Base-by-base conservation (phyloP, 1,284 basidiomycete species). In the Hemileia vastatrix region DNA sequence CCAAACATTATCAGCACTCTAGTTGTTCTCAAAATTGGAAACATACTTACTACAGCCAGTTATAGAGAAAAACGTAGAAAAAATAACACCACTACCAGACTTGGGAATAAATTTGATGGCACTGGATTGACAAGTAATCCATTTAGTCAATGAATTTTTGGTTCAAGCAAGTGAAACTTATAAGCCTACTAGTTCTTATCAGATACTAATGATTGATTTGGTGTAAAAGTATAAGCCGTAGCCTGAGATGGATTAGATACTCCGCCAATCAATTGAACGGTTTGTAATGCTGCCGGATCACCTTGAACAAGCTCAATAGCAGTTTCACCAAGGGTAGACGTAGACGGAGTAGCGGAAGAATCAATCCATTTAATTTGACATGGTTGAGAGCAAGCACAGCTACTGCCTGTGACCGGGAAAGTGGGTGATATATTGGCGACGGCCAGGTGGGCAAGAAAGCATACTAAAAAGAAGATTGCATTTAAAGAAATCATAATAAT, bases 301-400 rank as follows among this genome's bases (percentile, higher is more conserved):
- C 57, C 57, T 31, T 24, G 19, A 13, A 60, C 57, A 21, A 60
- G 43, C 36, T 60, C 57, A 44, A 60, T 53, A 23, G 57, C 24
- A 15, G 57, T 60, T 27, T 60, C 57, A 5, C 57, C 57, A 48
- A 60, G 36, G 4, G 33, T 50, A 13, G 49, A 19, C 23, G 57
- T 52, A 9, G 57, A 50, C 6, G 57, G 57, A 4, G 27, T 1
- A 15, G 19, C 51, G 15, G 57, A 24, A 21, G 49, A 27, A 43
- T 60, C 57, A 8, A 52, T 23, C 57, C 57, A 60, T 60, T 60
- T 60, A 50, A 60, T 60, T 53, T 60, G 57, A 32, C 57, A 60
- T 5, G 27, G 6, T 21, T 19, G 33, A 11, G 33, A 31, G 2
- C 51, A 48, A 9, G 21, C 21, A 15, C 57, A 60, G 15, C 40